phyloP scores from a whole-genome alignment of 345 rosid species.

The Carallia pectinifolia region DNA sequence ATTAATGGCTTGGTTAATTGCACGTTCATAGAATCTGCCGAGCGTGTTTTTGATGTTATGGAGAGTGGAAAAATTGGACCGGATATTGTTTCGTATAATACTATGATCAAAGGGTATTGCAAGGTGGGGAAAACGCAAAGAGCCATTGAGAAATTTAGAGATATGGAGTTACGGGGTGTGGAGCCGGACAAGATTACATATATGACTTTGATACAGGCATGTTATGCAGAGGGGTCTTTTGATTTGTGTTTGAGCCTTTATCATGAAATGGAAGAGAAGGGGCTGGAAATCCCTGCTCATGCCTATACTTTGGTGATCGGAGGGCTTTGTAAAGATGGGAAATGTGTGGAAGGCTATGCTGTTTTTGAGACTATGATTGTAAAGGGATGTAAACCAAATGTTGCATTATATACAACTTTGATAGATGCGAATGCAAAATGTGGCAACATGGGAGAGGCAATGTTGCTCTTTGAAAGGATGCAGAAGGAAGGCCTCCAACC shows the following conservation, averaged over 20 bases:
- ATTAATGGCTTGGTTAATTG: constrained; percentile 73
- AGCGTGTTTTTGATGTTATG: constrained; percentile 74
- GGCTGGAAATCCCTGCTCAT: constrained; percentile 67
- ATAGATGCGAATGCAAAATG: constrained; percentile 74
- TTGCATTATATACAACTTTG: constrained; percentile 73
- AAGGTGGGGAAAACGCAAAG: constrained; percentile 62
- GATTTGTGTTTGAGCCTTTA: constrained; percentile 66
- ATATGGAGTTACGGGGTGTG: constrained; percentile 61
- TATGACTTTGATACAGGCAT: constrained; percentile 79
- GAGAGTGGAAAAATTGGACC: constrained; percentile 62
- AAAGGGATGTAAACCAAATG: constrained; percentile 59
- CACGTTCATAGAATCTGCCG: constrained; percentile 69
- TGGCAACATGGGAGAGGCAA: constrained; percentile 63
- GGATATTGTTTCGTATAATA: constrained; percentile 71
- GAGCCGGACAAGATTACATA: constrained; percentile 82
- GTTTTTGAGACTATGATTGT: constrained; percentile 65
- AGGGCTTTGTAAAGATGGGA: constrained; percentile 81
- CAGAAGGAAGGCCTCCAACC: constrained; percentile 61
- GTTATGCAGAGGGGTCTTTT: constrained; percentile 65
- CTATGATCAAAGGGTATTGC: constrained; percentile 84
- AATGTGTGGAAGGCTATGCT: constrained; percentile 59
- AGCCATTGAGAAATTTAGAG: constrained; percentile 59
- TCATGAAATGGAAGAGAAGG: constrained; percentile 83
- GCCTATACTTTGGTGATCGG: constrained; percentile 72
- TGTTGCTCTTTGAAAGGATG: constrained; percentile 74